A percentile compares a stretch with the other conserved stretches of the same genome.
Conservation (phyloP, 1,284 basidiomycete genomes). For the Malassezia equina region DNA sequence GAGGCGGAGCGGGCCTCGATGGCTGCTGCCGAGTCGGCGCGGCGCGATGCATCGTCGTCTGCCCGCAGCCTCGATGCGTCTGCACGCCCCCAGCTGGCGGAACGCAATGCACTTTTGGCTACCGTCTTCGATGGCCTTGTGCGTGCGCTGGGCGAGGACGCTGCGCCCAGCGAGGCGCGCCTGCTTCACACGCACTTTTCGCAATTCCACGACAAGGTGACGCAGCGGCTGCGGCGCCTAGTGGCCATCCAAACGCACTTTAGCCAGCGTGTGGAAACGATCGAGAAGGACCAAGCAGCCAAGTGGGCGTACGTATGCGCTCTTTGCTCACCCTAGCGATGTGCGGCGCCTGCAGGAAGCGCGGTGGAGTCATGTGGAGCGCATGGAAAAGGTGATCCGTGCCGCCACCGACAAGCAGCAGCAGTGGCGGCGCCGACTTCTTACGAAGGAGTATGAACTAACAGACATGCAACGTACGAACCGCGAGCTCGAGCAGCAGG, state of each 20-base stretch:
- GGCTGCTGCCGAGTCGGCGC: conserved; percentile 1
- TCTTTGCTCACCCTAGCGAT: conserved; percentile 50
- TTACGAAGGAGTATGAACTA: conserved; percentile 74
- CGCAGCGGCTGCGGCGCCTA: conserved; percentile 70
- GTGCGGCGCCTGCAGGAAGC: conserved; percentile 78
- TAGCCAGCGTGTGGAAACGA: conserved; percentile 71
- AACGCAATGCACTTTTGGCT: conserved; percentile 58
- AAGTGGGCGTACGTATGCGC: conserved; percentile 55
- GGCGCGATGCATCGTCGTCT: not conserved
- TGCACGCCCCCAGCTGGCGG: conserved; percentile 48
- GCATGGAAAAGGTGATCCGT: conserved; percentile 79
- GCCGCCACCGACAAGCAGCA: conserved; percentile 69
- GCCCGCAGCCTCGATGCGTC: not conserved
- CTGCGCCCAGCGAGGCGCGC: conserved; percentile 19
- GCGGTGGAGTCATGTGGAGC: conserved; percentile 84
- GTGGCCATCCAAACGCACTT: conserved; percentile 74
- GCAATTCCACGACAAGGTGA: conserved; percentile 89
- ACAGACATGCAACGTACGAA: conserved; percentile 62
- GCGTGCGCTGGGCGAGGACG: conserved; percentile 56
- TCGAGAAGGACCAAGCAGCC: conserved; percentile 63
- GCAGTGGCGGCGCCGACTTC: conserved; percentile 74
- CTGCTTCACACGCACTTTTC: conserved; percentile 69
- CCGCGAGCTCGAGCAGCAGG: conserved; percentile 64
- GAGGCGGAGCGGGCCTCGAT: conserved; percentile 16
- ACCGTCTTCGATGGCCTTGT: conserved; percentile 59